These are phyloP conservation scores for Coelastrella sp. DNA, from an alignment of 139 green algal species.

Conservation along the genomic window DNA sequence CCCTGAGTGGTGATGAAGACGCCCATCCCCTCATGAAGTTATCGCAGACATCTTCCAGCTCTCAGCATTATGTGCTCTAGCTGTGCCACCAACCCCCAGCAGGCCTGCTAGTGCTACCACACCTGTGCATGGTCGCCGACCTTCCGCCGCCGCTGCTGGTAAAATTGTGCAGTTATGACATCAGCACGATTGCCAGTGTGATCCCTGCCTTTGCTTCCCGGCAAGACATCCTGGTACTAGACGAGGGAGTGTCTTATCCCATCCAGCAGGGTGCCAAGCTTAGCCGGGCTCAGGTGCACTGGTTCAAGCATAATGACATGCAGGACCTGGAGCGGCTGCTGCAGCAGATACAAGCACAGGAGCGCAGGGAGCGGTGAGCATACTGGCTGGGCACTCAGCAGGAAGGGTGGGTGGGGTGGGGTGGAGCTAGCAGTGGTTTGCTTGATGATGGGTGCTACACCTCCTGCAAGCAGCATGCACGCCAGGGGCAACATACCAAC, in stretches of 20 bases:
- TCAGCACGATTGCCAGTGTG: constrained; percentile 89
- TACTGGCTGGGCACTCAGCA: too few species aligned
- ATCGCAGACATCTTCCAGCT: too few species aligned
- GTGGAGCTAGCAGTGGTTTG: too few species aligned
- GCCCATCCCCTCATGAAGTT: too few species aligned
- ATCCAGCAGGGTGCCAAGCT: constrained; percentile 86
- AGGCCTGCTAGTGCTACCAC: neutral
- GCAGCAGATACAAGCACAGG: constrained; percentile 62
- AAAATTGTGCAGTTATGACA: constrained; percentile 80
- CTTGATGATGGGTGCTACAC: too few species aligned
- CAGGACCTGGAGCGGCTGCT: constrained; percentile 87
- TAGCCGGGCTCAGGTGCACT: constrained; percentile 78
- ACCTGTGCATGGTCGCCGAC: neutral
- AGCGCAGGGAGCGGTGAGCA: constrained; percentile 60
- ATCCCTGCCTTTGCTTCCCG: constrained; percentile 95
- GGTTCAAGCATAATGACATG: constrained; percentile 97
- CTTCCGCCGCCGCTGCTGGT: neutral
- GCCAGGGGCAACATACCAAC: too few species aligned
- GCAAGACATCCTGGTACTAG: constrained; percentile 89
- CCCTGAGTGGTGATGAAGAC: too few species aligned
- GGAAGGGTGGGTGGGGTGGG: too few species aligned
- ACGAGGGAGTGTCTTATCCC: constrained; percentile 66
- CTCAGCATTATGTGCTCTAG: too few species aligned
- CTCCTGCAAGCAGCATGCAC: too few species aligned
- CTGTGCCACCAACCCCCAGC: neutral